A percentile compares a stretch with the other conserved stretches of the same genome.
These are phyloP conservation scores for Clarireedia homoeocarpa DNA, from an alignment of 2,329 filamentous ascomycete species.

Conservation along the genomic window DNA sequence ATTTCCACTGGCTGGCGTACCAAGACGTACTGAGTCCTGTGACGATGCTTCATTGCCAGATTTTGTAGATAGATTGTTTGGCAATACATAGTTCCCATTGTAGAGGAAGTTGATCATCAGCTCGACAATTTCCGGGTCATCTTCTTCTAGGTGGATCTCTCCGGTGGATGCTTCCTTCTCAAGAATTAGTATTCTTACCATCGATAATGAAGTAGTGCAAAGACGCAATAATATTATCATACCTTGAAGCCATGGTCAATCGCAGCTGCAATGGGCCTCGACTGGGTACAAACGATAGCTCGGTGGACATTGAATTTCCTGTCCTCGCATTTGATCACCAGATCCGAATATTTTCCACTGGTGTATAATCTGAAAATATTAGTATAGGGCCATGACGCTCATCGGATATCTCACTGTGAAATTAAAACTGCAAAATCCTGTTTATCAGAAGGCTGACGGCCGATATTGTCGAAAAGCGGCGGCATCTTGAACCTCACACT, in stretches of 20 bases:
- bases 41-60: neutral
- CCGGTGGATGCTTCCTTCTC: slow-evolving; percentile 8
- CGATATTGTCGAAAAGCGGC: neutral
- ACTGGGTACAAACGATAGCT: slow-evolving; percentile 17
- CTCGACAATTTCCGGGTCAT: slow-evolving; percentile 8
- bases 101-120: slow-evolving; percentile 11
- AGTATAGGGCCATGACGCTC: neutral
- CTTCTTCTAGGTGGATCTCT: slow-evolving; percentile 8
- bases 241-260: slow-evolving; percentile 13
- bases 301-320: slow-evolving; percentile 16
- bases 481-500: neutral
- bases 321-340: slow-evolving; percentile 15
- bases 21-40: neutral
- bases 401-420: neutral
- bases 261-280: slow-evolving; percentile 14
- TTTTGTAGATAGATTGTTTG: neutral
- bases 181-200: neutral
- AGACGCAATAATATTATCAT: too few species aligned
- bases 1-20: neutral
- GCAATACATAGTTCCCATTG: neutral
- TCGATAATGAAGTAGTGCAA: too few species aligned
- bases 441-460: neutral
- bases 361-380: neutral
- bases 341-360: slow-evolving; percentile 13
- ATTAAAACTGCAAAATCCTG: neutral